Conservation (phyloP, 2,329 filamentous ascomycete genomes). For the Grosmannia penicillata region DNA sequence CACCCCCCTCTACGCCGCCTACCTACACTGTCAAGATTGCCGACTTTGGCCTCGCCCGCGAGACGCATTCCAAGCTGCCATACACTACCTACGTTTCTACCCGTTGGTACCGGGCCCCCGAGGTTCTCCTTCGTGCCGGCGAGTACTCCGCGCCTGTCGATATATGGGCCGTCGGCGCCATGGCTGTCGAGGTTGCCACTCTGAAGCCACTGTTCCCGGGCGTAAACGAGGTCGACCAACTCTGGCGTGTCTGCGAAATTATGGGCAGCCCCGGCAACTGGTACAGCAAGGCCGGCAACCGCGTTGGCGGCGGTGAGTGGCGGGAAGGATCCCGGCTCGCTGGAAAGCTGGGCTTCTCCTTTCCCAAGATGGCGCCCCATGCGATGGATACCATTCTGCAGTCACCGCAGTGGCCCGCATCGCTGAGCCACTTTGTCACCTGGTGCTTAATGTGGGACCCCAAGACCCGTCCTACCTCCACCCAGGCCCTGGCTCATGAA, state of each 20-base stretch:
- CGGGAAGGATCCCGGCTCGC: constrained; percentile 84
- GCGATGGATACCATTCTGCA: constrained; percentile 89
- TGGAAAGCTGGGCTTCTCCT: constrained; percentile 94
- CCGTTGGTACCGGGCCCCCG: constrained; percentile 92
- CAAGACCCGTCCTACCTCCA: constrained; percentile 76
- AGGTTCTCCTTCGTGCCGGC: constrained; percentile 82
- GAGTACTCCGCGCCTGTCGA: constrained; percentile 97
- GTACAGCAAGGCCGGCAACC: constrained; percentile 81
- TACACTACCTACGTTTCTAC: constrained; percentile 99
- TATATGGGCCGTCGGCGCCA: constrained; percentile 96
- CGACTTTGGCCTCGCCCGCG: constrained; percentile 92
- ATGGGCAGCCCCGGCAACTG: constrained; percentile 98
- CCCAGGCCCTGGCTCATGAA: constrained; percentile 87
- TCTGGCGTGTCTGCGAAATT: constrained; percentile 97
- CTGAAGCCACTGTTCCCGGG: constrained; percentile 94
- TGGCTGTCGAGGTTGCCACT: constrained; percentile 96
- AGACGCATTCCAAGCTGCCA: constrained; percentile 89
- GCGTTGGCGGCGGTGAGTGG: constrained; percentile 93
- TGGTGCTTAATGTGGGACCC: constrained; percentile 99
- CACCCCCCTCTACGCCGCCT: constrained; percentile 85
- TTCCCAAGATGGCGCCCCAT: constrained; percentile 98
- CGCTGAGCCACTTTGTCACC: constrained; percentile 84
- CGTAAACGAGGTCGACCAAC: constrained; percentile 95
- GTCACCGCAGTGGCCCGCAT: constrained; percentile 77
- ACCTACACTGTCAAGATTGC: constrained; percentile 96